Conservation (phyloP, 2,329 filamentous ascomycete species). For the Colletotrichum tanaceti region DNA sequence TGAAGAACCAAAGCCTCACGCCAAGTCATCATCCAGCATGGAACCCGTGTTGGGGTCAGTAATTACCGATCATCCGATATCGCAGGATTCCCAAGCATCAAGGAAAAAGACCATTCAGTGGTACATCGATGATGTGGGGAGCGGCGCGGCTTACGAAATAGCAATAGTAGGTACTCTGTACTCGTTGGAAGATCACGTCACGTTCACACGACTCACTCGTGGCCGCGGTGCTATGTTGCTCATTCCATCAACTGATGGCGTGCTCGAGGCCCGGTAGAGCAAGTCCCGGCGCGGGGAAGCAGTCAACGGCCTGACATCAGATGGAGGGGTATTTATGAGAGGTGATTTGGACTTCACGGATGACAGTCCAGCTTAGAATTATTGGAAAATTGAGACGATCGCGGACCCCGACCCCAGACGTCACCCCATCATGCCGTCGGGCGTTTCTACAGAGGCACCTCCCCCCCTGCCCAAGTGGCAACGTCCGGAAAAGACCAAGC, state of each 20-base stretch:
- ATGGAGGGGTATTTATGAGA: conserved; percentile 28
- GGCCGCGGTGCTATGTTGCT: conserved; percentile 6
- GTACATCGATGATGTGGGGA: neutral
- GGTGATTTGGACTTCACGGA: neutral
- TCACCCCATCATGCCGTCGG: conserved; percentile 38
- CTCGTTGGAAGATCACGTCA: neutral
- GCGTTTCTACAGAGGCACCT: conserved; percentile 18
- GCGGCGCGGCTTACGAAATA: neutral
- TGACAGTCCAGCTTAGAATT: too few species aligned
- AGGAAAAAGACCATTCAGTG: neutral
- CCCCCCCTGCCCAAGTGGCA: conserved; percentile 44
- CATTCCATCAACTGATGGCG: conserved; percentile 36
- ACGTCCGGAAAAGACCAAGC: conserved; percentile 46
- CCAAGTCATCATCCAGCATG: neutral
- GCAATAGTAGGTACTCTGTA: too few species aligned
- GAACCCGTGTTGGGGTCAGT: too few species aligned
- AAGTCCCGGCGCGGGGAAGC: conserved; percentile 14
- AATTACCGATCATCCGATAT: neutral
- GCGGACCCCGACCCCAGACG: neutral
- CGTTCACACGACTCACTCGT: neutral
- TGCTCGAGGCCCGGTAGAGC: conserved; percentile 25
- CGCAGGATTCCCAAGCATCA: neutral
- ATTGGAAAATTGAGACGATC: too few species aligned
- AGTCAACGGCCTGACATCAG: conserved; percentile 22
- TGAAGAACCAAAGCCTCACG: neutral